Evolutionary conservation across 139 green algal species (phyloP).

Genomic region (Choricystis sp.): DNA sequence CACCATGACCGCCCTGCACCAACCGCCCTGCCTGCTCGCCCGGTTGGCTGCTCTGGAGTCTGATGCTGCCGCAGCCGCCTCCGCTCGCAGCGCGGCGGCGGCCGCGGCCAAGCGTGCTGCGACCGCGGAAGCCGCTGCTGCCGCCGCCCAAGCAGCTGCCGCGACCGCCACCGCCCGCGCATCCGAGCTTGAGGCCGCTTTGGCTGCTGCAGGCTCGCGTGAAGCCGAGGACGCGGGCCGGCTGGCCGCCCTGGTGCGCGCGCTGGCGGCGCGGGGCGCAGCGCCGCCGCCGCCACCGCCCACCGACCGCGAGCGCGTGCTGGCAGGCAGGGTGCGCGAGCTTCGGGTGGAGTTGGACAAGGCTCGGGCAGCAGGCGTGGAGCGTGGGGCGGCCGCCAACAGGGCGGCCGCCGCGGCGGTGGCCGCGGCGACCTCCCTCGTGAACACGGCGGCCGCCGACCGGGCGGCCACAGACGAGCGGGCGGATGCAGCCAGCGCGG

Average conservation of each 20-base stretch:
- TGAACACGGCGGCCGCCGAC: too few relatives aligned
- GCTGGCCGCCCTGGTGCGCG: not conserved
- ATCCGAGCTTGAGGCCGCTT: not conserved
- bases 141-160: not conserved
- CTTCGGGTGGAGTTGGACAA: not conserved
- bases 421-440: too few relatives aligned
- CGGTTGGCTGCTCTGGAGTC: too few relatives aligned
- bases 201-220: not conserved
- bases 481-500: too few relatives aligned
- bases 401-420: too few relatives aligned
- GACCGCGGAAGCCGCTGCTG: too few relatives aligned
- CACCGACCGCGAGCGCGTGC: too few relatives aligned
- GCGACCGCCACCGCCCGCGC: not conserved
- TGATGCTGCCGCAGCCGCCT: too few relatives aligned
- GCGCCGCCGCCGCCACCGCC: not conserved
- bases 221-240: not conserved
- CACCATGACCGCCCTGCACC: too few relatives aligned
- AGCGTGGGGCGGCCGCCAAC: not conserved
- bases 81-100: too few relatives aligned
- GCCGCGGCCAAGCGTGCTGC: too few relatives aligned
- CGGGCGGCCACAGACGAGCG: not conserved
- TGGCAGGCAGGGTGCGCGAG: not conserved
- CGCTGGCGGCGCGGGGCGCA: not conserved
- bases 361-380: not conserved
- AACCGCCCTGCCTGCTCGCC: too few relatives aligned